A percentile compares a stretch with the other conserved stretches of the same genome.
Conservation (phyloP, 2,329 filamentous ascomycete species). For the Botrytis galanthina region DNA sequence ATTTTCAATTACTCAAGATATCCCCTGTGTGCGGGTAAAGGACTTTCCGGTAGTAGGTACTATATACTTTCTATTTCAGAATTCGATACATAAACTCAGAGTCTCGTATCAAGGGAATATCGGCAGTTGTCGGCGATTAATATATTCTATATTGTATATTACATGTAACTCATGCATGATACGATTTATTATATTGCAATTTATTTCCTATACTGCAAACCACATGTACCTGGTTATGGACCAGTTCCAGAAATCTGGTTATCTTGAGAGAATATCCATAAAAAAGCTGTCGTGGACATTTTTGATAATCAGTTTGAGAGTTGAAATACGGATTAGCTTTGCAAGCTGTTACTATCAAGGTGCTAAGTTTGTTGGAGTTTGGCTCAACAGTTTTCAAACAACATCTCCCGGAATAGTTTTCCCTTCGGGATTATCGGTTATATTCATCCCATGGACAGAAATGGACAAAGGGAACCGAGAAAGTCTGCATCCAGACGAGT, state of each 20-base stretch:
- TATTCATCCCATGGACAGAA: conserved; percentile 8
- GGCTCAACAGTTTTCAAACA: neutral
- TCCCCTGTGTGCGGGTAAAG: conserved; percentile 13
- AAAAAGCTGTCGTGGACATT: conserved; percentile 1
- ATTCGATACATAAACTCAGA: neutral
- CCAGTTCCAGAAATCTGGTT: conserved; percentile 18
- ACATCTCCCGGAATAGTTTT: neutral
- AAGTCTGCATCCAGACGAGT: neutral
- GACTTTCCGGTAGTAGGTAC: conserved; percentile 20
- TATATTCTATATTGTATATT: conserved; percentile 22
- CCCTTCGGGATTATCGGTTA: conserved; percentile 13
- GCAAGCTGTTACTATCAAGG: neutral
- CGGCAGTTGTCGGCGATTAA: conserved; percentile 24
- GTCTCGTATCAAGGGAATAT: conserved; percentile 5
- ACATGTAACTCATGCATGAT: conserved; percentile 18
- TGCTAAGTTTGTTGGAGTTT: neutral
- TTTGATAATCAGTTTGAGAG: neutral
- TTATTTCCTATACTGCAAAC: conserved; percentile 20
- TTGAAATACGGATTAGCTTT: neutral
- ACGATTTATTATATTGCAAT: conserved; percentile 21
- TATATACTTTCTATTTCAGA: conserved; percentile 17
- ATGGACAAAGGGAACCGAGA: conserved; percentile 3
- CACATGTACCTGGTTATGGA: conserved; percentile 24
- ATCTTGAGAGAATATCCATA: conserved; percentile 13
- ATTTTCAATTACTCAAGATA: conserved; percentile 13